Base-by-base conservation (phyloP, 805 yeast genomes). In the Candida tammaniensis region DNA sequence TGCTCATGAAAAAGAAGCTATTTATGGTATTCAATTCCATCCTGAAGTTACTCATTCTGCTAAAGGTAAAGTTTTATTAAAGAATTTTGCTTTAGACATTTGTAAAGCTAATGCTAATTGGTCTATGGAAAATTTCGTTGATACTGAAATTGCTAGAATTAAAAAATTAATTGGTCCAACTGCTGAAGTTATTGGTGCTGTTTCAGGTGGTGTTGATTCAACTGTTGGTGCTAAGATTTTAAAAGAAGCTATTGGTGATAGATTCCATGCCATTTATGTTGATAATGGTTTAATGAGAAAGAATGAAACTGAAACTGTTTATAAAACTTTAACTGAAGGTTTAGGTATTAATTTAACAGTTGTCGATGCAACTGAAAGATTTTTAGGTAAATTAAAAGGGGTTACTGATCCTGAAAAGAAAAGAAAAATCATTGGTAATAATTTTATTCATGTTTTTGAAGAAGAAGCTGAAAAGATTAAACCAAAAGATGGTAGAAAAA, bases 121-220 rank as follows among this genome's bases (percentile, higher is more conserved):
- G 98, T 84, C 91, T 39, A 93, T 93, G 98, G 86, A 83, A 70
- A 93, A 93, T 74, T 93, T 93, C 66, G 86, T 93, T 55, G 96
- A 87, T 54, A 87, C 96, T 46, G 98, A 93, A 73, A 89, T 93
- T 54, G 80, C 84, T 49, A 82, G 98, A 67, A 93, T 93, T 52
- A 78, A 88, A 64, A 74, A 77, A 35, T 72, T 91, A 47, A 97
- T 93, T 49, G 98, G 98, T 33, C 97, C 96, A 48, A 82, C 88
- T 38, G 98, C 96, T 38, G 98, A 93, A 69, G 98, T 93, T 46
- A 93, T 93, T 57, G 98, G 98, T 68, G 98, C 98, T 36, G 98
- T 93, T 47, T 87, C 96, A 34, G 98, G 98, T 55, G 98, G 98
- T 72, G 98, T 93, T 44, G 98, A 93, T 68, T 93, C 98, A 33